Conservation (phyloP, 371 early-diverging fungal genomes). For the Mortierella sp. region DNA sequence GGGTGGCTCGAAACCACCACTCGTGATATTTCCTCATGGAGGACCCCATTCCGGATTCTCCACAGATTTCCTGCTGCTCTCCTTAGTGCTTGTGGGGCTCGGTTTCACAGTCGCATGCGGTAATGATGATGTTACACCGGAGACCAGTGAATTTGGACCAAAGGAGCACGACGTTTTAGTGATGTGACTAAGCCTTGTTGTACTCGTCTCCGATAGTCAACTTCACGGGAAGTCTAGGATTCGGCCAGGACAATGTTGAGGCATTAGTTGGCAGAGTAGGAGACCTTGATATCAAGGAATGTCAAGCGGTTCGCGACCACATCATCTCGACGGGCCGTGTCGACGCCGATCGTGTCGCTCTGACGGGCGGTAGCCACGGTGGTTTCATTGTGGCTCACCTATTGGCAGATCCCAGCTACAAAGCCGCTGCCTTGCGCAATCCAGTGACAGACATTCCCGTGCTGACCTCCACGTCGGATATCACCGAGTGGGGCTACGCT, state of each 20-base stretch:
- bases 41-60: constrained; percentile 71
- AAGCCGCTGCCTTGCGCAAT: constrained; percentile 72
- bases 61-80: constrained; percentile 57
- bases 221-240: constrained; percentile 80
- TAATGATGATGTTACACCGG: constrained; percentile 11
- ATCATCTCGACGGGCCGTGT: constrained; percentile 38
- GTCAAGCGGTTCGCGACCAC: constrained; percentile 54
- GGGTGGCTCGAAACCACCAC: constrained; percentile 52
- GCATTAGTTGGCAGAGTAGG: constrained; percentile 74
- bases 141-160: too few relatives aligned
- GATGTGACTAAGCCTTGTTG: neutral
- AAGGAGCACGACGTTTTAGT: too few relatives aligned
- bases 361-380: constrained; percentile 79
- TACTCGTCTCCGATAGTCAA: constrained; percentile 60
- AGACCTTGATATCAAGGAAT: constrained; percentile 70
- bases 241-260: constrained; percentile 71
- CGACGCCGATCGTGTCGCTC: constrained; percentile 56
- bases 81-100: constrained; percentile 57
- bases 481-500: constrained; percentile 73
- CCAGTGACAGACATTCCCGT: constrained; percentile 76
- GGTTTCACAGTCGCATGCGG: constrained; percentile 65
- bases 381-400: constrained; percentile 77
- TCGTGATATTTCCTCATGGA: constrained; percentile 73
- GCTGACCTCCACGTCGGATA: constrained; percentile 68
- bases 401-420: constrained; percentile 58